A percentile compares a stretch with the other conserved stretches of the same genome.
Evolutionary conservation across 1,139 yeast species (phyloP).

Genomic region (Debaryomycetaceae sp.): DNA sequence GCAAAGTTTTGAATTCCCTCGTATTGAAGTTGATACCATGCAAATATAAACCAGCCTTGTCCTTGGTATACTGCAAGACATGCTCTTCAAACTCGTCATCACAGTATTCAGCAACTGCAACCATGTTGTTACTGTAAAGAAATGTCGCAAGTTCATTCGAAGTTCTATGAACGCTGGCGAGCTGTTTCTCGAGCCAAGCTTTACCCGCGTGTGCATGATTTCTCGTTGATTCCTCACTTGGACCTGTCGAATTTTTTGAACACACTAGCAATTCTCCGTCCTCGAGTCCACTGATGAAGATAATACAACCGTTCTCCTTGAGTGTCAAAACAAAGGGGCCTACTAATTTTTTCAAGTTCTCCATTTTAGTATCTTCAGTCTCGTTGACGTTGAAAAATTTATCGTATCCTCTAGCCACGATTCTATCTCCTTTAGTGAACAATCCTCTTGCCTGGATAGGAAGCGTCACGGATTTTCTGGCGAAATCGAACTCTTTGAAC

Average conservation of each 20-base stretch:
- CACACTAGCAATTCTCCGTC: conserved; percentile 79
- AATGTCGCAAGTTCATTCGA: conserved; percentile 51
- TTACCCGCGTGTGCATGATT: conserved; percentile 82
- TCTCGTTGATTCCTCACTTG: conserved; percentile 46
- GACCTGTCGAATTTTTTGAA: conserved; percentile 86
- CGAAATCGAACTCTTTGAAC: conserved; percentile 87
- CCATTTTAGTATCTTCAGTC: conserved; percentile 49
- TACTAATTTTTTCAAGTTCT: conserved; percentile 40
- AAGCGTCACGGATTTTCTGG: conserved; percentile 42
- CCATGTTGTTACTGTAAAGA: conserved; percentile 51
- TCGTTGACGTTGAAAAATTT: conserved; percentile 88
- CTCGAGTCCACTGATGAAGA: conserved; percentile 70
- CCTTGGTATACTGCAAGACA: conserved; percentile 67
- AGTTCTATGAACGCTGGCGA: conserved; percentile 36
- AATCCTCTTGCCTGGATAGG: conserved; percentile 85
- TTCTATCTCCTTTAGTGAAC: conserved; percentile 53
- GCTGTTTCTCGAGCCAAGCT: conserved; percentile 50
- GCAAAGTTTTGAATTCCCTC: conserved; percentile 59
- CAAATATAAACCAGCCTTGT: conserved; percentile 75
- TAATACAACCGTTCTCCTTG: conserved; percentile 93
- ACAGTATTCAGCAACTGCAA: conserved; percentile 92
- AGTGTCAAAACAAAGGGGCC: conserved; percentile 84
- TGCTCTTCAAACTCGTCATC: conserved; percentile 96
- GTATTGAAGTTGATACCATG: conserved; percentile 83
- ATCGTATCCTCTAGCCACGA: conserved; percentile 86